These are phyloP conservation scores for Neonectria sp. DNA, from an alignment of 2,329 filamentous ascomycete genomes.

Conservation along the genomic window DNA sequence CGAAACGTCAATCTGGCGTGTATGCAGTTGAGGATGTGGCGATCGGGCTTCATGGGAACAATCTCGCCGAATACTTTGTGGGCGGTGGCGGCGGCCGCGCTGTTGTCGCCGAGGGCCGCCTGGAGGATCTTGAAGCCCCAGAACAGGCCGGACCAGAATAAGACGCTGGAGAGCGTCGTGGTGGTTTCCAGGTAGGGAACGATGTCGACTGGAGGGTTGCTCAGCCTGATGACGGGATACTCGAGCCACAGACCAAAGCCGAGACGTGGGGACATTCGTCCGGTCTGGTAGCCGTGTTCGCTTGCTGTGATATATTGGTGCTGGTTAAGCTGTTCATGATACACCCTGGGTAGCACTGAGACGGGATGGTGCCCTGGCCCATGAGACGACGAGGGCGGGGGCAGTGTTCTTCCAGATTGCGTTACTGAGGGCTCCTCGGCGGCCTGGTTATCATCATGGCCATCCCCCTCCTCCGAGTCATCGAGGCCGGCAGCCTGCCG, in stretches of 20 bases:
- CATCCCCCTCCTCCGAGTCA: neutral
- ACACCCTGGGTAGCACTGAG: neutral
- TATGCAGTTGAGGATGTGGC: neutral
- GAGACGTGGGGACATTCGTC: neutral
- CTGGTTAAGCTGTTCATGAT: neutral
- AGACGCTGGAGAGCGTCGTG: neutral
- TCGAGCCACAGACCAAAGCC: neutral
- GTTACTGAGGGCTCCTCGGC: neutral
- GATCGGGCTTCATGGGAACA: neutral
- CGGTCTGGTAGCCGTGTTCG: neutral
- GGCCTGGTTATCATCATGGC: neutral
- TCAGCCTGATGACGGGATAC: neutral
- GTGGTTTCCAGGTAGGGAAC: neutral
- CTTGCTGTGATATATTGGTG: neutral
- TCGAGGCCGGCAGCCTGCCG: neutral
- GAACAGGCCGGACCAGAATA: neutral
- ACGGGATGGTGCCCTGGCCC: neutral
- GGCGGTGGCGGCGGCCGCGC: neutral
- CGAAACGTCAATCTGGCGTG: neutral
- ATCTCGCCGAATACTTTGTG: neutral
- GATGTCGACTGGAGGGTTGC: neutral
- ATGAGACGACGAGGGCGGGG: neutral
- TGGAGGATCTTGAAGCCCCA: neutral
- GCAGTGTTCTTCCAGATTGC: neutral
- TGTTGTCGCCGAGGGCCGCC: neutral